These are phyloP conservation scores for Narthecium ossifragum DNA, from an alignment of 106 monocot genomes.

Conservation along the genomic window DNA sequence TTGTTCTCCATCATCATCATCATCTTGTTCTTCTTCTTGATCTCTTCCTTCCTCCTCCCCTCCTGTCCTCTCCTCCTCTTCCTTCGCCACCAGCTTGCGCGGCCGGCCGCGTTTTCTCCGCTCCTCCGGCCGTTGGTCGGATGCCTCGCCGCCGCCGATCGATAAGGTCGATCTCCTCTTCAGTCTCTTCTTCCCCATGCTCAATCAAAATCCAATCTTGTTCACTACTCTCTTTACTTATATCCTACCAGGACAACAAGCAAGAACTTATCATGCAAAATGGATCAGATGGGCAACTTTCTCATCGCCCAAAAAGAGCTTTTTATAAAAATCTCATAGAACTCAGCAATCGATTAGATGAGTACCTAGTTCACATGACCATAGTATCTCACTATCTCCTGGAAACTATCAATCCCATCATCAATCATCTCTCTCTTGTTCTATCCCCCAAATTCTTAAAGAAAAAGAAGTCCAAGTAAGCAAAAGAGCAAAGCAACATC, in stretches of 20 bases:
- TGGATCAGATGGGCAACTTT: background rate
- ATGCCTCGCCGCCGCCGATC: background rate
- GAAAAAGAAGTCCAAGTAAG: too few relatives aligned
- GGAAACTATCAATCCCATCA: too few relatives aligned
- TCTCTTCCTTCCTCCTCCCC: too few relatives aligned
- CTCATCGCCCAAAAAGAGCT: background rate
- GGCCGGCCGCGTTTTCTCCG: background rate
- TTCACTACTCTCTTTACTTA: background rate
- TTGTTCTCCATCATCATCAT: background rate
- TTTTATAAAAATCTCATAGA: too few relatives aligned
- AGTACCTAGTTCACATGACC: too few relatives aligned
- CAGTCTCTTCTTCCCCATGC: background rate
- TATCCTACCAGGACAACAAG: background rate
- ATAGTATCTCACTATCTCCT: too few relatives aligned
- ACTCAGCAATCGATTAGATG: too few relatives aligned
- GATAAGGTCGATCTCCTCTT: background rate
- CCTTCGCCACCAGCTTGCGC: background rate
- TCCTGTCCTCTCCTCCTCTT: too few relatives aligned
- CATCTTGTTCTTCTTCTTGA: background rate
- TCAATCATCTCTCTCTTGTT: too few relatives aligned
- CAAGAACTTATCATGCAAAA: background rate
- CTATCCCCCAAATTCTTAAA: too few relatives aligned
- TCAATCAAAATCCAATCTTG: background rate
- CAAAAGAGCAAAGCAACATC: too few relatives aligned
- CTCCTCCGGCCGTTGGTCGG: background rate